Conservation (phyloP, 2,329 filamentous ascomycete species). For the Aurifilum marmelostoma region DNA sequence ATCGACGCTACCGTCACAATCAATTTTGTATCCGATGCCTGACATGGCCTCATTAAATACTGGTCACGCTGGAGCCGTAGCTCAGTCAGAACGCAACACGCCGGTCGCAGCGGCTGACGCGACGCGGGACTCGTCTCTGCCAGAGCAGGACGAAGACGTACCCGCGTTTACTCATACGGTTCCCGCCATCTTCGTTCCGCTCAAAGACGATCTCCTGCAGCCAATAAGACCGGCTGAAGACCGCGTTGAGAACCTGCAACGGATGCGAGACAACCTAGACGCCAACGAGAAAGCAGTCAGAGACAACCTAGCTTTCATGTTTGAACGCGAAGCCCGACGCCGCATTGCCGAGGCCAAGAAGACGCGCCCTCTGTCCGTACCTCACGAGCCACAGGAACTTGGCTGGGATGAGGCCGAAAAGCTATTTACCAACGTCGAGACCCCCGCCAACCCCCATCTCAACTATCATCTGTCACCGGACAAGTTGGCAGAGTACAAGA, state of each 20-base stretch:
- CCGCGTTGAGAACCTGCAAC: slow-evolving; percentile 36
- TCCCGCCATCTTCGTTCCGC: slow-evolving; percentile 41
- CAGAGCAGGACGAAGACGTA: slow-evolving; percentile 30
- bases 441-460: slow-evolving; percentile 28
- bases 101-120: slow-evolving; percentile 4
- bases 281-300: slow-evolving; percentile 37
- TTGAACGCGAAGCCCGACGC: slow-evolving; percentile 40
- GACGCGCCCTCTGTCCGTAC: slow-evolving; percentile 15
- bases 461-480: slow-evolving; percentile 34
- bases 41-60: slow-evolving; percentile 14
- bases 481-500: slow-evolving; percentile 19
- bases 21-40: background rate
- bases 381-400: slow-evolving; percentile 26
- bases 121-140: background rate
- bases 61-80: background rate
- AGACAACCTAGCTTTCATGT: slow-evolving; percentile 40
- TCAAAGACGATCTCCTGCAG: slow-evolving; percentile 38
- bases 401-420: slow-evolving; percentile 33
- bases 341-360: slow-evolving; percentile 34
- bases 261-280: slow-evolving; percentile 38
- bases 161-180: slow-evolving; percentile 36
- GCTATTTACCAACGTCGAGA: slow-evolving; percentile 37
- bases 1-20: background rate
- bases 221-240: slow-evolving; percentile 34
- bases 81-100: background rate